Conservation (phyloP, 2,329 filamentous ascomycete species). For the Penicillium sp. region DNA sequence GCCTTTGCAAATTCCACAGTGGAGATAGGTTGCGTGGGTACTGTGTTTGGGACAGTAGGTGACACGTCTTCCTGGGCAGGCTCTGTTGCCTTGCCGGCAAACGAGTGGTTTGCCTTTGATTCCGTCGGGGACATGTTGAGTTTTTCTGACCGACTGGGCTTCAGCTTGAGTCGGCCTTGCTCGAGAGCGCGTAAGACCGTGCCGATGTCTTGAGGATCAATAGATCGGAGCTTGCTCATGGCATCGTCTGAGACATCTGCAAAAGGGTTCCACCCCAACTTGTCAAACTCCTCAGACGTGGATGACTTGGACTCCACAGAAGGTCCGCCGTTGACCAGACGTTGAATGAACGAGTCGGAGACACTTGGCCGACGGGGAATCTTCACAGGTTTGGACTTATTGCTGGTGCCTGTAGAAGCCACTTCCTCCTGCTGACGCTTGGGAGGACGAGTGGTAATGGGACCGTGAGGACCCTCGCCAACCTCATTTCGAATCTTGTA, state of each 20-base stretch:
- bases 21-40: constrained; percentile 23
- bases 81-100: constrained; percentile 10
- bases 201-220: constrained; percentile 33
- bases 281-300: constrained; percentile 11
- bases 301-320: constrained; percentile 25
- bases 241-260: constrained; percentile 35
- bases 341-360: constrained; percentile 27
- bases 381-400: constrained; percentile 32
- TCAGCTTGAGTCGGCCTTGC: constrained; percentile 30
- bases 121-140: constrained; percentile 29
- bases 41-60: constrained; percentile 19
- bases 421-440: constrained; percentile 35
- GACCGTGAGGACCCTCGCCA: constrained; percentile 28
- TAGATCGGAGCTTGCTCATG: constrained; percentile 33
- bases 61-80: constrained; percentile 14
- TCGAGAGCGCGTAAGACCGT: constrained; percentile 32
- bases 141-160: constrained; percentile 30
- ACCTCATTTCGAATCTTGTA: constrained; percentile 39
- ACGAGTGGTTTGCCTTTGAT: constrained; percentile 22
- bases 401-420: constrained; percentile 25
- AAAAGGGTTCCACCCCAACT: constrained; percentile 24
- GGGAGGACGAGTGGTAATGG: constrained; percentile 24
- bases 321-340: constrained; percentile 29
- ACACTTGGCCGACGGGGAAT: constrained; percentile 29
- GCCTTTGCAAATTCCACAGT: not conserved